Conservation (phyloP, 176 grass and related monocot genomes). For the Cymbopogon citratus region DNA sequence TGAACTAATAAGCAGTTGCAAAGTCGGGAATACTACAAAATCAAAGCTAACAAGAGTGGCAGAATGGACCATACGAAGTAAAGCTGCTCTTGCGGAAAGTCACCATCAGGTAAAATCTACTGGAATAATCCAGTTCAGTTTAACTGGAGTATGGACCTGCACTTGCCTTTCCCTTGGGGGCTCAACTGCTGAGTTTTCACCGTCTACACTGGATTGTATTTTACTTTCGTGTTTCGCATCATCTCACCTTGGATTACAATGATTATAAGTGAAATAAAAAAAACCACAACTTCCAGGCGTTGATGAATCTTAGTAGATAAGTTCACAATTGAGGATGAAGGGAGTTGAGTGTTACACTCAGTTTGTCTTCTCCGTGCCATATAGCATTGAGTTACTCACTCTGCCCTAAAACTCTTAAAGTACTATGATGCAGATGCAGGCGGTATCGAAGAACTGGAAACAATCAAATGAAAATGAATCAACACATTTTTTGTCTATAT, state of each 20-base stretch:
- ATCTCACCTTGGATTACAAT: constrained; percentile 12
- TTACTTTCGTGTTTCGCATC: background rate
- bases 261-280: background rate
- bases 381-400: background rate
- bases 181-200: background rate
- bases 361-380: background rate
- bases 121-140: background rate
- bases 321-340: background rate
- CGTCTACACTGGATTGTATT: background rate
- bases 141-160: background rate
- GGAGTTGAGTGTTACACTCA: background rate
- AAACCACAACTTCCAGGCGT: background rate
- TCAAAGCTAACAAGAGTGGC: constrained; percentile 48
- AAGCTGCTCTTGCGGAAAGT: constrained; percentile 25
- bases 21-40: constrained; percentile 40
- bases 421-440: constrained; percentile 27
- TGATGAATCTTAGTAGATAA: constrained; percentile 5
- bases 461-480: constrained; percentile 18
- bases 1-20: constrained; percentile 28
- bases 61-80: constrained; percentile 35
- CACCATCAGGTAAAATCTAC: constrained; percentile 30
- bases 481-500: constrained; percentile 7
- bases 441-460: constrained; percentile 50
- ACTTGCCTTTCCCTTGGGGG: background rate
- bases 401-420: background rate